Evolutionary conservation across 768 basidiomycete species (phyloP).

Genomic region (Tricholoma hemisulphureum): DNA sequence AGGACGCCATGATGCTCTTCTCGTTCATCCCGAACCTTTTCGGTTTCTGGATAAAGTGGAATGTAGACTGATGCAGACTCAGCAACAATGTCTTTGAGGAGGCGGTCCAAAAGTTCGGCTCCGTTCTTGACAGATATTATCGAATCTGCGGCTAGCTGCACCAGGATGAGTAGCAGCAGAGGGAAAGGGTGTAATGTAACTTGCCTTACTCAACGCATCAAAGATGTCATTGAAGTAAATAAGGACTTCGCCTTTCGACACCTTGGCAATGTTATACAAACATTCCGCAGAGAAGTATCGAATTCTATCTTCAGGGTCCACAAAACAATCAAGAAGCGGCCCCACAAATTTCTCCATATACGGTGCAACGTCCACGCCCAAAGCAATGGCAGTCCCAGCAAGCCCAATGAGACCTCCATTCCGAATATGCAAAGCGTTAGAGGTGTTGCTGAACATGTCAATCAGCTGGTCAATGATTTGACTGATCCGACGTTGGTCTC

Average conservation of each 20-base stretch:
- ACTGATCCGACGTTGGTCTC: constrained; percentile 76
- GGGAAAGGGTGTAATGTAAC: not conserved
- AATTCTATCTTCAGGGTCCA: constrained; percentile 91
- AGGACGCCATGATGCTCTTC: constrained; percentile 59
- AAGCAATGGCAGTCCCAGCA: constrained; percentile 94
- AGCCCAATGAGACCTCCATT: constrained; percentile 96
- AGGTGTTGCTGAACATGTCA: constrained; percentile 84
- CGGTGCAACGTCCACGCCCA: constrained; percentile 89
- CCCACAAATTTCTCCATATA: constrained; percentile 94
- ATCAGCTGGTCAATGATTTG: constrained; percentile 93
- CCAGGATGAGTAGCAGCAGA: constrained; percentile 4
- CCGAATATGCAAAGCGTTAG: constrained; percentile 83
- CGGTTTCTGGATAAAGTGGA: constrained; percentile 81
- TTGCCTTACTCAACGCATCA: constrained; percentile 91
- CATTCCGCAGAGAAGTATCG: constrained; percentile 98
- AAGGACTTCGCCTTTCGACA: constrained; percentile 94
- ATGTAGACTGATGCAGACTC: constrained; percentile 95
- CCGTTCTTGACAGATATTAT: constrained; percentile 98
- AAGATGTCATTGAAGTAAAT: constrained; percentile 99
- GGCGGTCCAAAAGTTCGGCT: constrained; percentile 91
- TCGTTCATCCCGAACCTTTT: constrained; percentile 60
- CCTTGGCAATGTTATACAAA: constrained; percentile 96
- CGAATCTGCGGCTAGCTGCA: constrained; percentile 90
- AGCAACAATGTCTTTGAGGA: constrained; percentile 97
- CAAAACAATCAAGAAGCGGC: constrained; percentile 86